Evolutionary conservation across 345 rosid genomes (phyloP).

Genomic region (Sisymbrium altissimum): DNA sequence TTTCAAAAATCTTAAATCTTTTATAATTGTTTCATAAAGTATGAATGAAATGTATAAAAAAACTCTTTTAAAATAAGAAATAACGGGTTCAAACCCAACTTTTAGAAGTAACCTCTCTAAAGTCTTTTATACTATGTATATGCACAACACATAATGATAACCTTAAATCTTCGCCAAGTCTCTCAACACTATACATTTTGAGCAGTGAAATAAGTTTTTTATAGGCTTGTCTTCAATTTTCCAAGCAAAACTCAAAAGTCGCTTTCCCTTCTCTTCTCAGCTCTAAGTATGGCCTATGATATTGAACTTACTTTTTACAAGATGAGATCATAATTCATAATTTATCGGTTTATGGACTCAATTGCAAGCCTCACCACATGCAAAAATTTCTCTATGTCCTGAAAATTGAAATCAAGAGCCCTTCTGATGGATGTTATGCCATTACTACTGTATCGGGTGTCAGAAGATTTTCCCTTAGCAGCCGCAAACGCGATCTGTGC

Average conservation of each 20-base stretch:
- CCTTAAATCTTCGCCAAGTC: background rate
- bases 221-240: background rate
- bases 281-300: background rate
- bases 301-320: background rate
- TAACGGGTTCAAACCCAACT: background rate
- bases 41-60: background rate
- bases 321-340: background rate
- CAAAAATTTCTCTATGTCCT: slow-evolving; percentile 76
- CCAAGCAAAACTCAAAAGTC: background rate
- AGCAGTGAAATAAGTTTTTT: background rate
- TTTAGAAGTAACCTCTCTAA: background rate
- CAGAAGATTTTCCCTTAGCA: slow-evolving; percentile 48
- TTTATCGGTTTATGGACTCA: slow-evolving; percentile 62
- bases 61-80: background rate
- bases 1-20: too few relatives aligned
- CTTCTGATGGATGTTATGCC: slow-evolving; percentile 60
- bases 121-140: background rate
- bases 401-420: slow-evolving; percentile 93
- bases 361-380: slow-evolving; percentile 78
- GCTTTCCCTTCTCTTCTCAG: background rate
- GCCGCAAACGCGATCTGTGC: slow-evolving; percentile 63
- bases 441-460: slow-evolving; percentile 41
- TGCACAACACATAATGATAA: slow-evolving; percentile 3
- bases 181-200: slow-evolving; percentile 15
- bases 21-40: background rate